Evolutionary conservation across 2,329 filamentous ascomycete genomes (phyloP), one percentile per base, ranked within the genome.

Genomic region (Fusarium sororula): DNA sequence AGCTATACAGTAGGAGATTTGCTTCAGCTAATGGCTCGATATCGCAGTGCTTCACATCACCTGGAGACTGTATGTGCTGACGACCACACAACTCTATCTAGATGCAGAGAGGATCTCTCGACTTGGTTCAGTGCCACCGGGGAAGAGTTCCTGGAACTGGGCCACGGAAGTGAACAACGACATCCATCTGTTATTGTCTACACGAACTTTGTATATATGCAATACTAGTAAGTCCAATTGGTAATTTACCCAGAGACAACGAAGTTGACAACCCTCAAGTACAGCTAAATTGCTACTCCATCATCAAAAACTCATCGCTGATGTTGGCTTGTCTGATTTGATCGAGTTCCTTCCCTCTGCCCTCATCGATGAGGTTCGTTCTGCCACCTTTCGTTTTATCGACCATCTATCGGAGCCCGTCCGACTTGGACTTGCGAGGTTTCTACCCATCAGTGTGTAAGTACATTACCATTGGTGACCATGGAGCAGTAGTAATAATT

Each of bases 171-270:
- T 35, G 15, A 51, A 12, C 22, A 35, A 35, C 28, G 48, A 7
- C 48, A 51, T 35, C 48, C 48, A n/a, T 51, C 48, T 24, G 48
- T 51, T 2, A 51, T 51, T 24, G 17, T 51, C 7, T 51, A 51
- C 22, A 51, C 30, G 12, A 51, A 51, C 30, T 51, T 51, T 18
- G 17, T 51, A 7, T 51, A 51, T 9, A 51, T 51, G 24, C 28
- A 51, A 35, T 51, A 51, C 30, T 51, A 51, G 48, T 51, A 35
- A 14, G 48, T 51, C 1, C 14, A 6, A 5, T 14, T 13, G 11
- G 12, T 3, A 10, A 24, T 24, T 18, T 18, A 14, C n/a, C 0
- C 4, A 50, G 18, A 24, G 5, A 17, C 11, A n/a, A 20, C 2
- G 3, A 35, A 7, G 18, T 2, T 51, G 3, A 51, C 22, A 35